Percentiles rank a stretch among this genome's conserved stretches.
Evolutionary conservation across 2,329 filamentous ascomycete species (phyloP).

Genomic region (Fusarium acutatum): DNA sequence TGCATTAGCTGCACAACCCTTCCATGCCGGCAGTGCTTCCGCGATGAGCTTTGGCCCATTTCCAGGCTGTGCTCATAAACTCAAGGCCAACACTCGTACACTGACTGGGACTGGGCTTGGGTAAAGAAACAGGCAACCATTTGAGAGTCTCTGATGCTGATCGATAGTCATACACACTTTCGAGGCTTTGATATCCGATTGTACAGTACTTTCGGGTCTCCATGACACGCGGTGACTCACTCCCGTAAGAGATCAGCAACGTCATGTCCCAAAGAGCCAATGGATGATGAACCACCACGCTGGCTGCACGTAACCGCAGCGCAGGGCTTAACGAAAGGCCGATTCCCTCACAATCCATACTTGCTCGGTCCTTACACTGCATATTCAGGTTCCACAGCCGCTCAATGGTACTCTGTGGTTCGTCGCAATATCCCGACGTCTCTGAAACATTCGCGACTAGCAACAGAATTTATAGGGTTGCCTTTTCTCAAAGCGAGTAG

Average conservation of each 20-base stretch:
- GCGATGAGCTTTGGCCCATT: slow-evolving; percentile 10
- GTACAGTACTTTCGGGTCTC: neutral
- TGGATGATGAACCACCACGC: neutral
- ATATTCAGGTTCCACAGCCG: neutral
- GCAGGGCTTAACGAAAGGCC: slow-evolving; percentile 21
- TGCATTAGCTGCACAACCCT: slow-evolving; percentile 21
- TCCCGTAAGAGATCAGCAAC: slow-evolving; percentile 2
- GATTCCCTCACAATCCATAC: neutral
- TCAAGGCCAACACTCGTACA: neutral
- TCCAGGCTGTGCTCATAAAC: slow-evolving; percentile 25
- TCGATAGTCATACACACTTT: neutral
- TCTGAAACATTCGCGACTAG: neutral
- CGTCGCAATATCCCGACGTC: slow-evolving; percentile 7
- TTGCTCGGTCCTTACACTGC: neutral
- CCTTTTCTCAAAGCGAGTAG: slow-evolving; percentile 6
- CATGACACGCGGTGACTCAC: slow-evolving; percentile 26
- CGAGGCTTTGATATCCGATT: slow-evolving; percentile 7
- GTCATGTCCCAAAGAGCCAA: neutral
- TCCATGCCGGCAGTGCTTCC: slow-evolving; percentile 18
- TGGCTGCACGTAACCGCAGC: slow-evolving; percentile 21
- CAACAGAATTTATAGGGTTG: neutral
- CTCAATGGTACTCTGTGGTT: neutral
- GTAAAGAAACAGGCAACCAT: slow-evolving; percentile 7
- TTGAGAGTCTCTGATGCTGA: neutral
- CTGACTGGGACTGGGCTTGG: neutral